Conservation (phyloP, 2,329 filamentous ascomycete genomes). For the Fusarium piperis region DNA sequence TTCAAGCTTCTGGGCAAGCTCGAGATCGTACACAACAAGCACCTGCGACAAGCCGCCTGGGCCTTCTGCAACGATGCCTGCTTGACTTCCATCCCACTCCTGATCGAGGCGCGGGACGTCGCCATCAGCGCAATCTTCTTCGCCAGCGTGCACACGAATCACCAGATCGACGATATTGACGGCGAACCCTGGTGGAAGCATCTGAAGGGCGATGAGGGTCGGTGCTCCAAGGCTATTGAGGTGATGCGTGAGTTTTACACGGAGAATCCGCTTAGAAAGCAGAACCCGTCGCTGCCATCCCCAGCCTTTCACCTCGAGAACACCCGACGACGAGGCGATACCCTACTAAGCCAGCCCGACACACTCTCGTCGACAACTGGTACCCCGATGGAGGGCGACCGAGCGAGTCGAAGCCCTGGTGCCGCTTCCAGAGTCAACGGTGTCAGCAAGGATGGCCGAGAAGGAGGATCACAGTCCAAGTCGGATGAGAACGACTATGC, state of each 20-base stretch:
- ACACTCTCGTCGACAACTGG: conserved; percentile 59
- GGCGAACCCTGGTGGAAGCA: conserved; percentile 89
- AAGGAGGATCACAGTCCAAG: conserved; percentile 49
- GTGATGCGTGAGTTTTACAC: conserved; percentile 76
- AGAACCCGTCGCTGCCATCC: conserved; percentile 62
- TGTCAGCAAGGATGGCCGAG: conserved; percentile 44
- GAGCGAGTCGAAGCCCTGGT: conserved; percentile 62
- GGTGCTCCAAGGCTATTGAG: conserved; percentile 78
- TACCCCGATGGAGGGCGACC: conserved; percentile 59
- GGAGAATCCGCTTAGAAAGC: conserved; percentile 70
- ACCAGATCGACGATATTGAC: conserved; percentile 79
- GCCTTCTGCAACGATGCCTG: conserved; percentile 92
- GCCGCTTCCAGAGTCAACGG: conserved; percentile 54
- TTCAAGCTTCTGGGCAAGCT: conserved; percentile 83
- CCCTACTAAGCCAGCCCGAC: conserved; percentile 53
- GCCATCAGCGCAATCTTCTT: conserved; percentile 90
- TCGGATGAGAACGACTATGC: conserved; percentile 45
- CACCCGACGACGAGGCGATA: conserved; percentile 61
- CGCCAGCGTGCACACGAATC: conserved; percentile 77
- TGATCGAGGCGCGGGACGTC: conserved; percentile 82
- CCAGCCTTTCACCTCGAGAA: conserved; percentile 66
- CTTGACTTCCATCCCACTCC: conserved; percentile 83
- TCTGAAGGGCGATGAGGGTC: conserved; percentile 74
- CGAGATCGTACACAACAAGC: conserved; percentile 80
- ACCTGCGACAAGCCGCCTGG: conserved; percentile 87